Evolutionary conservation across 2,329 filamentous ascomycete genomes (phyloP), one percentile per base, ranked within the genome.

Genomic region (Rugonectria rugulosa): DNA sequence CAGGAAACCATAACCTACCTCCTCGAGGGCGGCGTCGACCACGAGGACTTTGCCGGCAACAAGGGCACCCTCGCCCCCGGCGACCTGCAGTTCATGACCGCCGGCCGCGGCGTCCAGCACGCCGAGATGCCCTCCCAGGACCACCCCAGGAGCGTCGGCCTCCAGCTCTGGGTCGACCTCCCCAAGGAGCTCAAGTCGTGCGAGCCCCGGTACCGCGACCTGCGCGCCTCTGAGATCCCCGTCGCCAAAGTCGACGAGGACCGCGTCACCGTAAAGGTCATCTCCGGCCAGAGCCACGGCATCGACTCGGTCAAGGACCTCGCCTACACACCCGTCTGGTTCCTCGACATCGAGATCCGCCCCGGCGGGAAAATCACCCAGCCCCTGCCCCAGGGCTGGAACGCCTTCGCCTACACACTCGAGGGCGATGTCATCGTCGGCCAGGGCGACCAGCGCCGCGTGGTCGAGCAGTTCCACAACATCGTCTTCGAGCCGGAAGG

Each of bases 51-150:
- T 65, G 88, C 91, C 2, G 92, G 92, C 11, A 88, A 95, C 77
- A 83, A 83, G 44, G 95, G 94, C 54, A 95, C 90, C 4, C 91
- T 98, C 64, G 82, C 88, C 57, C 77, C 89, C 0, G 94, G 94
- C n/a, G 94, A 97, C 71, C 77, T 98, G 42, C 94, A 98, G 72
- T 98, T 98, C 81, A 98, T 98, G 95, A 97, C 94, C 0, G 94
- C 94, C 1, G 94, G 94, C 4, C 81, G 83, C 17, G 94, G 94
- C 36, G 96, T 98, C 67, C 90, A 97, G 74, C 95, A 98, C 74
- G 91, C 93, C 31, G 94, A 98, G 76, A 97, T 98, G 92, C 94
- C 94, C 9, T 83, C 85, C 50, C 86, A 90, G 69, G 91, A 92
- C 70, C 72, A 81, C 1, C 90, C 95, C 71, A 91, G 91, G 45